Percentiles rank a stretch among this genome's conserved stretches.
phyloP scores from a whole-genome alignment of 2,329 filamentous ascomycete genomes.

The Keithomyces neogunnii region DNA sequence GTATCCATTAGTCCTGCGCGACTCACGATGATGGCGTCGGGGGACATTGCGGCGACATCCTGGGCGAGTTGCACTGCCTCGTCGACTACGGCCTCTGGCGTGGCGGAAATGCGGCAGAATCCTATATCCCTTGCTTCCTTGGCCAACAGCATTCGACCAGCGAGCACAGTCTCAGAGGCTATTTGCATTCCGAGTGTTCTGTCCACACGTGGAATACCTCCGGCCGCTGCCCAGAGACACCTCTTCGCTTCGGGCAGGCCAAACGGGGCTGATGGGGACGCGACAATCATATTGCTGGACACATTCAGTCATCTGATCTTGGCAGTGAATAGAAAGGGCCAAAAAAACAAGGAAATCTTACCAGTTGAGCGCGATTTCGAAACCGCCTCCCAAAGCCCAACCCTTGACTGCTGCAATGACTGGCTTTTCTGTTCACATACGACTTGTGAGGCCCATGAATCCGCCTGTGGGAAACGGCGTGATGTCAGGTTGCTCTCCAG shows the following conservation, averaged over 20 bases:
- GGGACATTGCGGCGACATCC: conserved; percentile 24
- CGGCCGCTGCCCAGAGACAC: conserved; percentile 44
- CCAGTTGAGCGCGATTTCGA: conserved; percentile 48
- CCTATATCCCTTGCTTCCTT: conserved; percentile 21
- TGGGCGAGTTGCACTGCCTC: conserved; percentile 27
- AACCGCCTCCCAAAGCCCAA: conserved; percentile 46
- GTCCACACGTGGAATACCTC: conserved; percentile 41
- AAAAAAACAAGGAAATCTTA: conserved; percentile 17
- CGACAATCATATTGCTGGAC: conserved; percentile 43
- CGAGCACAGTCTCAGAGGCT: conserved; percentile 40
- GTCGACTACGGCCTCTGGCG: conserved; percentile 24
- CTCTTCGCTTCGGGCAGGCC: conserved; percentile 44
- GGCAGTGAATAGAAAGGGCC: not conserved
- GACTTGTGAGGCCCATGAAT: conserved; percentile 39
- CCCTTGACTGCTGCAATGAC: conserved; percentile 53
- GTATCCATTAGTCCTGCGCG: conserved; percentile 27
- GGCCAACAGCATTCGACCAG: conserved; percentile 35
- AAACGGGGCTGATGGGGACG: conserved; percentile 41
- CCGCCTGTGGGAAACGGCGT: conserved; percentile 30
- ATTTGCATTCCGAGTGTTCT: conserved; percentile 35
- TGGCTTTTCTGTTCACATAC: conserved; percentile 47
- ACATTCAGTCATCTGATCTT: not conserved
- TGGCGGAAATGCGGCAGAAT: conserved; percentile 27
- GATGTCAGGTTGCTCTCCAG: conserved; percentile 8
- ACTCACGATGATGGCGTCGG: conserved; percentile 31